Evolutionary conservation across 495 filamentous ascomycete genomes (phyloP).

Genomic region (Trichoderma asperelloides): DNA sequence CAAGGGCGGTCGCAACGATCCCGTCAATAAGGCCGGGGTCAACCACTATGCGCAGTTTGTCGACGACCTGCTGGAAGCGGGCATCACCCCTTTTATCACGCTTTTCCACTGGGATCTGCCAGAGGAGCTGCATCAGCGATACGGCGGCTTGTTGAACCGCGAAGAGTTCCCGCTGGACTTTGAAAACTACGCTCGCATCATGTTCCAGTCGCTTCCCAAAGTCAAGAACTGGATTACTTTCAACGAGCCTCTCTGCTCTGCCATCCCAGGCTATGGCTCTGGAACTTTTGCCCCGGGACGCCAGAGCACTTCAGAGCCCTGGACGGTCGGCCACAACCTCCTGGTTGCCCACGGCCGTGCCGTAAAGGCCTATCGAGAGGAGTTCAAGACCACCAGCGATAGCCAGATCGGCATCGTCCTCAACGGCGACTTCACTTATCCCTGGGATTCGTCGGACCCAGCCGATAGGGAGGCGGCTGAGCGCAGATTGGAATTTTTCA

Average conservation of each 20-base stretch:
- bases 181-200: constrained; percentile 48
- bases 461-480: constrained; percentile 50
- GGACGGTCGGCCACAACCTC: constrained; percentile 54
- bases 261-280: constrained; percentile 51
- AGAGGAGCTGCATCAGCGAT: constrained; percentile 50
- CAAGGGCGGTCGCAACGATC: constrained; percentile 51
- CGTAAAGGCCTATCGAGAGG: constrained; percentile 58
- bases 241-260: constrained; percentile 56
- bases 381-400: constrained; percentile 49
- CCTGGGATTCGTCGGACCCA: constrained; percentile 48
- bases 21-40: constrained; percentile 50
- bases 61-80: constrained; percentile 49
- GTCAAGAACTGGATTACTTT: constrained; percentile 60
- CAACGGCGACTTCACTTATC: constrained; percentile 52
- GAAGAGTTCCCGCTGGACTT: constrained; percentile 52
- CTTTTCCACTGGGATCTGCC: constrained; percentile 60
- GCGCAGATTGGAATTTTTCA: constrained; percentile 57
- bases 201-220: constrained; percentile 50
- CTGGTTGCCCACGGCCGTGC: constrained; percentile 50
- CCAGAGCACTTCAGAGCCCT: constrained; percentile 49
- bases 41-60: constrained; percentile 54
- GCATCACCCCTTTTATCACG: constrained; percentile 52
- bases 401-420: constrained; percentile 56
- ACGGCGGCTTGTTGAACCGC: constrained; percentile 51
- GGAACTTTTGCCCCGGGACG: constrained; percentile 52